Conservation (phyloP, 2,329 filamentous ascomycete species). For the Alternaria novae-zelandiae region DNA sequence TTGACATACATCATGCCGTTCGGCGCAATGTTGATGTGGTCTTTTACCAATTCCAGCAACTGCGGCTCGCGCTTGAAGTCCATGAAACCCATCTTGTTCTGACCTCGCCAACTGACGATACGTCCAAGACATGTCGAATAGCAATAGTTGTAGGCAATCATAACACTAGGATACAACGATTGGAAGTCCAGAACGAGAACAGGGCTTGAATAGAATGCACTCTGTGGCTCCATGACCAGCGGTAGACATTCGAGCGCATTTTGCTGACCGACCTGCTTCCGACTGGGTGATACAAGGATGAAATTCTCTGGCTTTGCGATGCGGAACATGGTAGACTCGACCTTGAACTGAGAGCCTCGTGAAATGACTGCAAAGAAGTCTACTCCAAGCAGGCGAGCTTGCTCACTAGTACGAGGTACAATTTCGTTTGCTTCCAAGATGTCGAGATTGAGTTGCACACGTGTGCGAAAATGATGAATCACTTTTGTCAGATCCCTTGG, state of each 20-base stretch:
- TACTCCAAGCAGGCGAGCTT: constrained; percentile 88
- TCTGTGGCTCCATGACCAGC: constrained; percentile 96
- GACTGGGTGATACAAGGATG: constrained; percentile 84
- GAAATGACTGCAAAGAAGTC: constrained; percentile 98
- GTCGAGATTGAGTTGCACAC: constrained; percentile 83
- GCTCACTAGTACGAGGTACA: constrained; percentile 87
- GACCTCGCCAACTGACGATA: constrained; percentile 84
- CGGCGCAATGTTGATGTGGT: constrained; percentile 88
- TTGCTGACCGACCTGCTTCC: constrained; percentile 89
- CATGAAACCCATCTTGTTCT: constrained; percentile 92
- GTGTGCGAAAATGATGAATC: constrained; percentile 76
- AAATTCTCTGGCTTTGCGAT: constrained; percentile 98
- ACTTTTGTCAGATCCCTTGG: constrained; percentile 75
- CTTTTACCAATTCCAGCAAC: constrained; percentile 77
- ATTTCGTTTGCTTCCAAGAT: constrained; percentile 91
- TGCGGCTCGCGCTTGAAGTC: constrained; percentile 81
- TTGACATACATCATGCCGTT: constrained; percentile 98
- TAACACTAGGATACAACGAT: constrained; percentile 93
- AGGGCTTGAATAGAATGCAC: constrained; percentile 89
- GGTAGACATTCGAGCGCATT: constrained; percentile 95
- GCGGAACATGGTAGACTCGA: constrained; percentile 97
- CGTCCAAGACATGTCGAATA: constrained; percentile 96
- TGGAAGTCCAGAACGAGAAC: constrained; percentile 94
- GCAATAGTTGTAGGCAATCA: constrained; percentile 99
- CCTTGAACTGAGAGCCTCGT: constrained; percentile 95